phyloP scores from a whole-genome alignment of 2,329 filamentous ascomycete genomes.

The Acephala macrosclerotiorum region DNA sequence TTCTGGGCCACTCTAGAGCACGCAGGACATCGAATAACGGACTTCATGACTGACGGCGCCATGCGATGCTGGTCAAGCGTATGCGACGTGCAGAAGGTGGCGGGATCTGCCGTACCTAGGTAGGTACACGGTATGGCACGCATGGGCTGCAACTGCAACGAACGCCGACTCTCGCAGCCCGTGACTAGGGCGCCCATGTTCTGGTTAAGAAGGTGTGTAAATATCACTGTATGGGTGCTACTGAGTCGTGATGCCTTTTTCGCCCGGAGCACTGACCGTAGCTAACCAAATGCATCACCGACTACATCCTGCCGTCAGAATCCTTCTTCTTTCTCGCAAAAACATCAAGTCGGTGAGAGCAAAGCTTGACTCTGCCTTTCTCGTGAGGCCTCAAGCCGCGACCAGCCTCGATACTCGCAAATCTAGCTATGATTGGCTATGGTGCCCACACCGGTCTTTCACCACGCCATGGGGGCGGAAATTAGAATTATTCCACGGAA shows the following conservation, averaged over 20 bases:
- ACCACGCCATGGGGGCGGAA: conserved; percentile 3
- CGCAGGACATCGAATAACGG: conserved; percentile 4
- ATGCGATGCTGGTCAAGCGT: conserved; percentile 6
- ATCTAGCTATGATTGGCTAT: conserved; percentile 8
- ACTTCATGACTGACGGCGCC: conserved; percentile 4
- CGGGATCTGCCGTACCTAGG: conserved; percentile 19
- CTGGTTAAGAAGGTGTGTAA: conserved; percentile 3
- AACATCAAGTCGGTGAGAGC: conserved; percentile 1
- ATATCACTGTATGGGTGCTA: conserved; percentile 2
- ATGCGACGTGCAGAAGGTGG: background rate
- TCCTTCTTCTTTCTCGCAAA: background rate
- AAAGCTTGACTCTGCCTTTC: no score
- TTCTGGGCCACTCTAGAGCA: background rate
- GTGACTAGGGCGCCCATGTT: no score
- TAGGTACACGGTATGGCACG: conserved; percentile 15
- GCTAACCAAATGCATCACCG: background rate
- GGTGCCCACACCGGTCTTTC: conserved; percentile 3
- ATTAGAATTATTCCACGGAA: conserved; percentile 7
- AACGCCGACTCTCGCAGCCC: conserved; percentile 16
- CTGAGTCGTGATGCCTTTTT: background rate
- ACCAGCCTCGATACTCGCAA: background rate
- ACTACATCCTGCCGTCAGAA: conserved; percentile 4
- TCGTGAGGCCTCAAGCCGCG: no score
- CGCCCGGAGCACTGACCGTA: background rate
- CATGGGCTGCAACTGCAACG: conserved; percentile 9